phyloP scores from a whole-genome alignment of 768 basidiomycete genomes.

The Leucocoprinus sp. region DNA sequence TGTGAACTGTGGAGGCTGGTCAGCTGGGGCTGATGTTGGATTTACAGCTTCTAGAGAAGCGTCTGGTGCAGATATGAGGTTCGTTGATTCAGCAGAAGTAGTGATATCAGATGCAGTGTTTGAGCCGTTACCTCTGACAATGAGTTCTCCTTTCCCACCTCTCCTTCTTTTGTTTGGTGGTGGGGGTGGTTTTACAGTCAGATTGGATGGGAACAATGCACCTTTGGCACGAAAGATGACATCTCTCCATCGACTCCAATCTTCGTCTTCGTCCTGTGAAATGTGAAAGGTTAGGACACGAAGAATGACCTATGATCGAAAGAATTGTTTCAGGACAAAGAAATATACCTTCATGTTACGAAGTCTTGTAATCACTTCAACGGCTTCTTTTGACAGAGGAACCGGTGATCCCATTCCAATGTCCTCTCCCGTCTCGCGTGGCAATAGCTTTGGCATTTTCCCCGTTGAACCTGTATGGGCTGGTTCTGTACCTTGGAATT shows the following conservation, averaged over 20 bases:
- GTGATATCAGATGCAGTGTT: not conserved
- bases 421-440: conserved; percentile 80
- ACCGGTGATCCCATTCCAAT: conserved; percentile 86
- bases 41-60: conserved; percentile 11
- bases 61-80: not conserved
- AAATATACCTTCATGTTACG: conserved; percentile 71
- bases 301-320: no score
- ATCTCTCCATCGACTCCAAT: conserved; percentile 85
- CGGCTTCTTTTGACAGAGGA: conserved; percentile 67
- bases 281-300: not conserved
- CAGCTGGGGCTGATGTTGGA: conserved; percentile 12
- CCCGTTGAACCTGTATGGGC: conserved; percentile 12
- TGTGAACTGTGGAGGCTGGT: conserved; percentile 30
- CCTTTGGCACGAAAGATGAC: conserved; percentile 75
- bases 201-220: conserved; percentile 35
- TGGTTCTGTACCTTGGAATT: conserved; percentile 7
- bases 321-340: no score
- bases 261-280: conserved; percentile 77
- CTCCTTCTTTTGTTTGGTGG: conserved; percentile 53
- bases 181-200: conserved; percentile 44
- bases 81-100: not conserved
- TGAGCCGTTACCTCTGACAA: conserved; percentile 18
- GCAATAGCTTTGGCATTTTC: conserved; percentile 40
- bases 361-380: conserved; percentile 67
- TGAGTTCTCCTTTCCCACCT: conserved; percentile 44